phyloP scores from a whole-genome alignment of 2,329 filamentous ascomycete genomes.

The Pseudogymnoascus destructans region DNA sequence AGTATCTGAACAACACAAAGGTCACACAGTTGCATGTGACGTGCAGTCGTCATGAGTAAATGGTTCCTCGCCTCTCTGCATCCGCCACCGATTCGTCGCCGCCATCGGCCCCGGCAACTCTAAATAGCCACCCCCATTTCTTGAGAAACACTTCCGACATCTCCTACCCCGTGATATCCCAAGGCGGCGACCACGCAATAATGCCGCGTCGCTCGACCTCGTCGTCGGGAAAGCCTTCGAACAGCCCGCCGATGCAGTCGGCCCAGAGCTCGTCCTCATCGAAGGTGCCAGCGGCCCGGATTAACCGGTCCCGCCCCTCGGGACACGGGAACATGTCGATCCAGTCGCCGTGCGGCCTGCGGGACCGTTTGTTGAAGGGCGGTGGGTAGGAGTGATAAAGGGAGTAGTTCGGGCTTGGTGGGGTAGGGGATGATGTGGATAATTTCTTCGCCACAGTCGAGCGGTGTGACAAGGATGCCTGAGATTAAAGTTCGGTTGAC shows the following conservation, averaged over 20 bases:
- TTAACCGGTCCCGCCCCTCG: constrained; percentile 30
- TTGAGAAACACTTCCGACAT: constrained; percentile 30
- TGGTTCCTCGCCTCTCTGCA: constrained; percentile 25
- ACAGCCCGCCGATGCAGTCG: constrained; percentile 32
- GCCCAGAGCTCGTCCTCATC: constrained; percentile 33
- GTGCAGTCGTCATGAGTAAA: constrained; percentile 20
- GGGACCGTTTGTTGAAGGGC: constrained; percentile 28
- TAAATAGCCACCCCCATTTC: constrained; percentile 28
- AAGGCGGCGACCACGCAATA: constrained; percentile 32
- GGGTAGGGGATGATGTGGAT: constrained; percentile 25
- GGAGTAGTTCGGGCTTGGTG: constrained; percentile 22
- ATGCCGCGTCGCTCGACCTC: constrained; percentile 31
- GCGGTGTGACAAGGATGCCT: constrained; percentile 24
- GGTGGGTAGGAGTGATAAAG: constrained; percentile 28
- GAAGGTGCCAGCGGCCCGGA: constrained; percentile 27
- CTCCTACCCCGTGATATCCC: constrained; percentile 30
- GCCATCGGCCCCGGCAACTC: constrained; percentile 22
- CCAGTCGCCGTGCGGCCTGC: constrained; percentile 31
- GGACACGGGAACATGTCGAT: constrained; percentile 31
- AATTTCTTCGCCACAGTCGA: constrained; percentile 26
- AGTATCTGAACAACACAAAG: constrained; percentile 12
- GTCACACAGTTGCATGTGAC: constrained; percentile 15
- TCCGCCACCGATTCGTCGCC: constrained; percentile 29
- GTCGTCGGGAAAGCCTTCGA: constrained; percentile 32
- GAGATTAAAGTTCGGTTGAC: constrained; percentile 29